Percentiles rank a stretch among this genome's conserved stretches.
Conservation (phyloP, 176 grass and related monocot species). For the maize (Zea mays) region DNA sequence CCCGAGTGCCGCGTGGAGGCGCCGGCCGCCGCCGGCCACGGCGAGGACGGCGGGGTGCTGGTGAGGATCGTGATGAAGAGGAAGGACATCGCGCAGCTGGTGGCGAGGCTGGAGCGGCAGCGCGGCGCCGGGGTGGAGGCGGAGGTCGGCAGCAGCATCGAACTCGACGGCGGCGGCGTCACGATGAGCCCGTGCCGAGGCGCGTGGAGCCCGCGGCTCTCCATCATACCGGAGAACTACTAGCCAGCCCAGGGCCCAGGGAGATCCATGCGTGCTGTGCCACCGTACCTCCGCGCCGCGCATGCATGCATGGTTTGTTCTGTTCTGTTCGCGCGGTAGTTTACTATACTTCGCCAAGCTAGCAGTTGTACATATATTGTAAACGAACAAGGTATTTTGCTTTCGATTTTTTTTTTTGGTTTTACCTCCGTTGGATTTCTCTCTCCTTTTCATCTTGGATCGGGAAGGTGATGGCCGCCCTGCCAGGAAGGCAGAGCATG, state of each 20-base stretch:
- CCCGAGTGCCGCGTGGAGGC: conserved; percentile 27
- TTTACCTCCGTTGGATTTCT: not conserved
- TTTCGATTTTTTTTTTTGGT: not conserved
- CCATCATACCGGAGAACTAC: conserved; percentile 44
- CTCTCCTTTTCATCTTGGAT: not conserved
- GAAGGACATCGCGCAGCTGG: conserved; percentile 51
- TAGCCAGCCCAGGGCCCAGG: not conserved
- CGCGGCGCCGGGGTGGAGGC: not conserved
- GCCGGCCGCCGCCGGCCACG: not conserved
- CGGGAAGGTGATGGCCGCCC: not conserved
- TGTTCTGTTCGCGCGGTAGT: too few relatives aligned
- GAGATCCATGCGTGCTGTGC: not conserved
- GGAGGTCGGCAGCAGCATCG: conserved; percentile 20
- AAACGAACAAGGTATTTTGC: too few relatives aligned
- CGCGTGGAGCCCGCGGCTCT: conserved; percentile 42
- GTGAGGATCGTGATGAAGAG: conserved; percentile 59
- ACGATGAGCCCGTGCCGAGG: conserved; percentile 35
- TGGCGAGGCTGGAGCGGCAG: conserved; percentile 43
- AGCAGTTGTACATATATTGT: too few relatives aligned
- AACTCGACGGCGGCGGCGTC: not conserved
- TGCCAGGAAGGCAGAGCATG: not conserved
- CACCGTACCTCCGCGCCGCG: not conserved
- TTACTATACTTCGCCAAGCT: too few relatives aligned
- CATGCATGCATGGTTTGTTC: not conserved
- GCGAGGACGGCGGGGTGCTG: not conserved